phyloP scores from a whole-genome alignment of 106 monocot genomes.

The Chionographis japonica region DNA sequence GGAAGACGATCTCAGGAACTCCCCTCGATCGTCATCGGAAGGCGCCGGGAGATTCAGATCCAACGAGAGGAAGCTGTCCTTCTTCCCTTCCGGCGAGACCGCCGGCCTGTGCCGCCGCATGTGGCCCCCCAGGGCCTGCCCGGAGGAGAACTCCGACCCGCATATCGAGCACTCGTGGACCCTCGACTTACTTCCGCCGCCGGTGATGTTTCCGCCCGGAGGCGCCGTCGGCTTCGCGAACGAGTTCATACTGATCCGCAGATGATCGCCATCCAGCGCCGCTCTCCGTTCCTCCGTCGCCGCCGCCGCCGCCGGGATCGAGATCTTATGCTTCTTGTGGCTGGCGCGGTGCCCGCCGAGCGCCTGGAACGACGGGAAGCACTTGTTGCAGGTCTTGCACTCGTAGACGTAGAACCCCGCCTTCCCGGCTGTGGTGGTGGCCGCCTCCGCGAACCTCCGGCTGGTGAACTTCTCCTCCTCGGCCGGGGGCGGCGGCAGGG shows the following conservation, averaged over 20 bases:
- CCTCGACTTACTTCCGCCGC: conserved; percentile 9
- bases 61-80: conserved; percentile 31
- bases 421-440: neutral
- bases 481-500: neutral
- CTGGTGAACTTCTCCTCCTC: conserved; percentile 12
- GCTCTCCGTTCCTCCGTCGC: neutral
- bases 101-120: conserved; percentile 82
- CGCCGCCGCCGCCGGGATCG: neutral
- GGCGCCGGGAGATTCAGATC: conserved; percentile 86
- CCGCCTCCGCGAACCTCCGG: conserved; percentile 12
- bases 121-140: conserved; percentile 95
- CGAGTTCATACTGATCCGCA: conserved; percentile 16
- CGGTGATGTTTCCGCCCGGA: neutral
- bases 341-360: conserved; percentile 83
- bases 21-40: conserved; percentile 29
- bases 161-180: conserved; percentile 85
- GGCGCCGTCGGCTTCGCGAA: neutral
- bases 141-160: conserved; percentile 74
- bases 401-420: conserved; percentile 34
- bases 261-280: neutral
- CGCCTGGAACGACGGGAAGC: conserved; percentile 71
- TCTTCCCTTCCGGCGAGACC: conserved; percentile 20
- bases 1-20: neutral
- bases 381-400: conserved; percentile 68
- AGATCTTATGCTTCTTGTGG: conserved; percentile 57